Percentiles rank a stretch among this genome's conserved stretches.
These are phyloP conservation scores for Puccinia horiana DNA, from an alignment of 1,284 basidiomycete species.

Conservation along the genomic window DNA sequence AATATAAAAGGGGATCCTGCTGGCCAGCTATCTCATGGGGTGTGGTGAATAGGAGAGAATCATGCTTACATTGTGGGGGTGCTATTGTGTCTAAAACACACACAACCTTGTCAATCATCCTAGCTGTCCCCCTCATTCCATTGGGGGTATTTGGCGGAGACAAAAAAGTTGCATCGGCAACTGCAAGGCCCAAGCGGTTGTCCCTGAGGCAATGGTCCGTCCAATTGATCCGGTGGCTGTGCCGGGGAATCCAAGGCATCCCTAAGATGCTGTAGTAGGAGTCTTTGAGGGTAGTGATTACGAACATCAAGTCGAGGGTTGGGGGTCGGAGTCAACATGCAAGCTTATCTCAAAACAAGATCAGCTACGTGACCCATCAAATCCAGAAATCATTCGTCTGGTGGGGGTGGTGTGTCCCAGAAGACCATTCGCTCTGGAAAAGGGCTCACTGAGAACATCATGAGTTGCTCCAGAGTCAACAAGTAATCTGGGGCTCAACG, in stretches of 20 bases:
- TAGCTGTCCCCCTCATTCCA: background rate
- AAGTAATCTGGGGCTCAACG: background rate
- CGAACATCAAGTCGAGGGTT: background rate
- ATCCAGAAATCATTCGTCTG: background rate
- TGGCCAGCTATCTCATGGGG: background rate
- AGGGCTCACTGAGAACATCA: background rate
- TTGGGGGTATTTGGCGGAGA: no score
- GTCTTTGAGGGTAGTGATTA: background rate
- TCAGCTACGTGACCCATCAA: no score
- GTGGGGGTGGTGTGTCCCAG: background rate
- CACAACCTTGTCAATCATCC: background rate
- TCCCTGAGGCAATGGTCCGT: no score
- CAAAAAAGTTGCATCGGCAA: no score
- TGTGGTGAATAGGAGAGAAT: background rate
- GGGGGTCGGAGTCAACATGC: background rate
- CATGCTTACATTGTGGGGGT: background rate
- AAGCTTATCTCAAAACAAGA: background rate
- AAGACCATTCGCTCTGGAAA: background rate
- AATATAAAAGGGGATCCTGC: background rate
- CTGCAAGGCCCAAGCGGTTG: no score
- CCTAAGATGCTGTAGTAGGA: background rate
- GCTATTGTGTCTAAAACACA: background rate
- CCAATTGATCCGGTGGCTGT: no score
- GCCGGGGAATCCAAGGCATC: background rate
- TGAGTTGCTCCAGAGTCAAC: conserved; percentile 14